Evolutionary conservation across 352 stramenopile species (phyloP), one percentile per base, ranked within the genome.

Genomic region (Phytopythium kandeliae): DNA sequence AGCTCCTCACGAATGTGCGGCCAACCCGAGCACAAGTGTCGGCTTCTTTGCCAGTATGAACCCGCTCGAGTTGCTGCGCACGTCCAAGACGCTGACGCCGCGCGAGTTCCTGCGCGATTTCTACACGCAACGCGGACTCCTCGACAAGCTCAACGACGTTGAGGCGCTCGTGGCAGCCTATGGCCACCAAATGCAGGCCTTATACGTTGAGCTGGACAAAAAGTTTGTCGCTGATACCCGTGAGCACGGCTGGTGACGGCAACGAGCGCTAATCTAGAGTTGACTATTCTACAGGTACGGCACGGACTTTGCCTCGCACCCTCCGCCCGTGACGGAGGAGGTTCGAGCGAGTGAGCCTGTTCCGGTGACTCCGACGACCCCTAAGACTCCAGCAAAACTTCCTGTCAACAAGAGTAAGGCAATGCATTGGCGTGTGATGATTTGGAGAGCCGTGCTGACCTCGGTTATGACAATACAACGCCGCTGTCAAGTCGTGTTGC

Each of bases 401-500:
- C 40, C 62, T 2, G 74, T 85, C 5, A 85, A 85, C 60, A 88
- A 90, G 55, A 85, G 79, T 90, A 63, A n/a, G n/a, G n/a, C n/a
- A n/a, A n/a, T n/a, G n/a, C n/a, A n/a, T n/a, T n/a, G n/a, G n/a
- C n/a, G n/a, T n/a, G n/a, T n/a, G n/a, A n/a, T n/a, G n/a, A n/a
- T n/a, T n/a, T n/a, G n/a, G n/a, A n/a, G n/a, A n/a, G n/a, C n/a
- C n/a, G n/a, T n/a, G n/a, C n/a, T n/a, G n/a, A n/a, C n/a, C n/a
- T n/a, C n/a, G n/a, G n/a, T n/a, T n/a, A n/a, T n/a, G n/a, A n/a
- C n/a, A n/a, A n/a, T n/a, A n/a, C n/a, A n/a, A n/a, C n/a, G n/a
- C n/a, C n/a, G n/a, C n/a, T n/a, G n/a, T n/a, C n/a, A 96, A 58
- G 81, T 96, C 28, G 81, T 96, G 55, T 77, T 94, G 33, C 95